Conservation (phyloP, 2,329 filamentous ascomycete species). For the Colletotrichum acutatum region DNA sequence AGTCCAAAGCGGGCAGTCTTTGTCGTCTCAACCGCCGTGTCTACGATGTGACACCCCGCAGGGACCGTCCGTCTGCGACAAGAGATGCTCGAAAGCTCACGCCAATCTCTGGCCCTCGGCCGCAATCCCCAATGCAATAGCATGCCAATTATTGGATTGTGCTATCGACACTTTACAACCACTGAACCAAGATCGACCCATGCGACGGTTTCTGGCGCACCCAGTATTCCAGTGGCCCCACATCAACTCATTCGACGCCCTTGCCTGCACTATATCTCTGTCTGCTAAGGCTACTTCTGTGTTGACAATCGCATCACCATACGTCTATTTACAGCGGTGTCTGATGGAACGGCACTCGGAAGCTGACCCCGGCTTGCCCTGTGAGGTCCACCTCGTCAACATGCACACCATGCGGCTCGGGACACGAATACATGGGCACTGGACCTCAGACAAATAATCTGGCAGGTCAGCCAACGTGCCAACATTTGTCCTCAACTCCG, state of each 20-base stretch:
- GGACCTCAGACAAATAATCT: background rate
- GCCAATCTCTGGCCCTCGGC: background rate
- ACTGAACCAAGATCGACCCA: background rate
- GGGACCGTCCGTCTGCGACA: conserved; percentile 23
- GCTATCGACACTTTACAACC: background rate
- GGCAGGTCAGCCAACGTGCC: background rate
- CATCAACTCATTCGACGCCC: background rate
- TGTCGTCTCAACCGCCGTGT: background rate
- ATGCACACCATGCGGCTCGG: conserved; percentile 23
- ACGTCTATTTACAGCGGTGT: conserved; percentile 1
- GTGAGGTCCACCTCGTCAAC: background rate
- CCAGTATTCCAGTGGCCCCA: background rate
- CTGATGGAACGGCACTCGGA: conserved; percentile 3
- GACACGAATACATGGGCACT: background rate
- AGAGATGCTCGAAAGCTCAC: background rate
- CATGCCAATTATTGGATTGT: conserved; percentile 5
- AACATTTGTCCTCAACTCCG: background rate
- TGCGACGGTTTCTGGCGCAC: background rate
- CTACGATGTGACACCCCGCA: conserved; percentile 9
- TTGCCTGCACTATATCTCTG: background rate
- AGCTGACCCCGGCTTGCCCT: background rate
- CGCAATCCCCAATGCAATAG: background rate
- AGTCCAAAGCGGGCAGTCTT: background rate
- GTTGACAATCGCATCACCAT: background rate
- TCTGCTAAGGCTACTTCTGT: background rate